phyloP scores from a whole-genome alignment of 2,329 filamentous ascomycete genomes.

The Pseudogymnoascus sp. region DNA sequence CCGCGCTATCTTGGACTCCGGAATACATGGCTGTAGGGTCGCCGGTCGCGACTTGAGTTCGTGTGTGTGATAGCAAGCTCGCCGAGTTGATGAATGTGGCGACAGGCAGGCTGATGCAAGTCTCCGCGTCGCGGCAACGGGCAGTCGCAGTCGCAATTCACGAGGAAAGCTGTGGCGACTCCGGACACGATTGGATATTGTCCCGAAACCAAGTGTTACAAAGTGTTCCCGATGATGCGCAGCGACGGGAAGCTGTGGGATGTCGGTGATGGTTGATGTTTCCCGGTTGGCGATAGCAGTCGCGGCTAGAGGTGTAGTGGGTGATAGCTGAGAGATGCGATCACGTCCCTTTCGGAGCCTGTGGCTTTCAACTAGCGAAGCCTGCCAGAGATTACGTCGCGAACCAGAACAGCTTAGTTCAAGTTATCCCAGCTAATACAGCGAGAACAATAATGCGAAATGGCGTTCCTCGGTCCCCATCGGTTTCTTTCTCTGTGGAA shows the following conservation, averaged over 20 bases:
- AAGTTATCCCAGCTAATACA: slow-evolving; percentile 7
- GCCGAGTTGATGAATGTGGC: slow-evolving; percentile 7
- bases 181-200: slow-evolving; percentile 8
- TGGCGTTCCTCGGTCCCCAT: background rate
- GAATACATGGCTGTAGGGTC: slow-evolving; percentile 4
- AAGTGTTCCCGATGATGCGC: slow-evolving; percentile 1
- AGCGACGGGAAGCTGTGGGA: slow-evolving; percentile 1
- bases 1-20: slow-evolving; percentile 45
- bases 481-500: background rate
- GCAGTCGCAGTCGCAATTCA: slow-evolving; percentile 6
- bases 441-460: slow-evolving; percentile 4
- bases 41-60: slow-evolving; percentile 5
- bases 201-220: slow-evolving; percentile 6
- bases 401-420: slow-evolving; percentile 8
- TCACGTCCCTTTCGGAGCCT: slow-evolving; percentile 8
- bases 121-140: slow-evolving; percentile 9
- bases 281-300: slow-evolving; percentile 8
- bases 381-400: slow-evolving; percentile 4
- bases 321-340: slow-evolving; percentile 7
- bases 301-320: slow-evolving; percentile 7
- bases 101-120: slow-evolving; percentile 8
- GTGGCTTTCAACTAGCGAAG: slow-evolving; percentile 8
- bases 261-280: slow-evolving; percentile 7
- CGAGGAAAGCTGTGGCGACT: background rate
- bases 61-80: slow-evolving; percentile 5